Evolutionary conservation across 202 grass and related monocot species (phyloP), one percentile per base, ranked within the genome.

Genomic region (Zizania palustris): DNA sequence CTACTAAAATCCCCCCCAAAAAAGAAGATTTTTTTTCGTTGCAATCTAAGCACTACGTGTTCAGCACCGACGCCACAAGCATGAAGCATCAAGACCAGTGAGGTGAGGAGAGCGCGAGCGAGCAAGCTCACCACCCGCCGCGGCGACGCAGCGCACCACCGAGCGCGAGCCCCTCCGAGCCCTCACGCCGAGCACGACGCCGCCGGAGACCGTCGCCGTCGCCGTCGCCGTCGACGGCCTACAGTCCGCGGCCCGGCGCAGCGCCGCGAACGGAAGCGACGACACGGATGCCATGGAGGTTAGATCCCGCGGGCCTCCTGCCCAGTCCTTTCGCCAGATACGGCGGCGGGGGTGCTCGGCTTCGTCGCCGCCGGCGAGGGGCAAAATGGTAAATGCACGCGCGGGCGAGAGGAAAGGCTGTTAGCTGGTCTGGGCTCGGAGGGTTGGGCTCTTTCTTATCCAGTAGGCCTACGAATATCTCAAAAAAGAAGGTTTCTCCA

Each of bases 361-460:
- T 74, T 80, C 76, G 80, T 56, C 69, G 69, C 80, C 79, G 83
- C 71, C 65, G 79, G 63, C 37, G 80, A 80, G 77, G 77, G 80
- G 59, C 74, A 61, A 71, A 87, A 78, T 4, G 51, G 79, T 92
- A 86, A 65, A 68, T 60, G 46, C 62, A 22, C 9, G 28, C 9
- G 60, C 64, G 34, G 18, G 36, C 1, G 60, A 9, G 69, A 89
- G 83, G 72, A 78, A 89, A 81, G 72, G 83, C 77, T 74, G 81
- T 63, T 60, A 54, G 82, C 38, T 80, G 41, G 71, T 45, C 71
- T 51, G 90, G 67, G 63, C 7, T 35, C 19, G 46, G 74, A 70
- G 68, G 81, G 87, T 71, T 68, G 85, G 18, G 13, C 51, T 84
- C 90, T 93, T 91, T 82, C 90, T 97, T 97, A 97, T 97, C 87